These are phyloP conservation scores for Xylaria sp. DNA, from an alignment of 2,329 filamentous ascomycete genomes.

Conservation along the genomic window DNA sequence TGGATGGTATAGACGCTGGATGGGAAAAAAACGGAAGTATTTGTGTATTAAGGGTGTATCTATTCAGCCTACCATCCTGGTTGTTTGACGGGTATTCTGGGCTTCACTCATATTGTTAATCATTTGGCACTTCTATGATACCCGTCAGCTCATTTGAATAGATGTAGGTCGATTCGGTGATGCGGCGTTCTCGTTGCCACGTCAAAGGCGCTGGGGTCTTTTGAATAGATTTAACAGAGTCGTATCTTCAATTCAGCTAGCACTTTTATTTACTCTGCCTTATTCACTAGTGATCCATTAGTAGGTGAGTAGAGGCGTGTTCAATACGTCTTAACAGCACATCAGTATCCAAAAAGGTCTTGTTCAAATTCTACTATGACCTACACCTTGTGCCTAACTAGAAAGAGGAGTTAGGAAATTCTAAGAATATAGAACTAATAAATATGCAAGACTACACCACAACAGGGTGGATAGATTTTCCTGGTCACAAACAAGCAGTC, in stretches of 20 bases:
- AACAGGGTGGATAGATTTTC: background rate
- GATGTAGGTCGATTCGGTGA: constrained; percentile 5
- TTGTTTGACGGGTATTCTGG: background rate
- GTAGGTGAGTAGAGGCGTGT: background rate
- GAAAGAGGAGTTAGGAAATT: background rate
- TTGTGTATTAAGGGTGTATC: background rate
- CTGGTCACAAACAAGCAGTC: background rate
- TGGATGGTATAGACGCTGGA: background rate
- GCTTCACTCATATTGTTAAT: constrained; percentile 3
- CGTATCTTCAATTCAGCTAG: background rate
- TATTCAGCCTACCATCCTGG: background rate
- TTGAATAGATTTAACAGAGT: background rate
- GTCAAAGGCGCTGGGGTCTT: background rate
- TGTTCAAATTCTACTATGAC: background rate
- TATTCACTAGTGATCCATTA: background rate
- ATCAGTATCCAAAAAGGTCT: background rate
- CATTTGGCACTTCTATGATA: constrained; percentile 4
- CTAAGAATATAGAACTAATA: background rate
- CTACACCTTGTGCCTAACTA: background rate
- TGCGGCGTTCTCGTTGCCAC: background rate
- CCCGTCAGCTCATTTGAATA: constrained; percentile 3
- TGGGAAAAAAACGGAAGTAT: background rate
- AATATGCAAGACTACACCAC: background rate
- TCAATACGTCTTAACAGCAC: background rate
- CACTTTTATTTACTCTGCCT: background rate